Evolutionary conservation across 164 flowering plant species (phyloP), one percentile per base, ranked within the genome.

Genomic region (Kingdonia uniflora): DNA sequence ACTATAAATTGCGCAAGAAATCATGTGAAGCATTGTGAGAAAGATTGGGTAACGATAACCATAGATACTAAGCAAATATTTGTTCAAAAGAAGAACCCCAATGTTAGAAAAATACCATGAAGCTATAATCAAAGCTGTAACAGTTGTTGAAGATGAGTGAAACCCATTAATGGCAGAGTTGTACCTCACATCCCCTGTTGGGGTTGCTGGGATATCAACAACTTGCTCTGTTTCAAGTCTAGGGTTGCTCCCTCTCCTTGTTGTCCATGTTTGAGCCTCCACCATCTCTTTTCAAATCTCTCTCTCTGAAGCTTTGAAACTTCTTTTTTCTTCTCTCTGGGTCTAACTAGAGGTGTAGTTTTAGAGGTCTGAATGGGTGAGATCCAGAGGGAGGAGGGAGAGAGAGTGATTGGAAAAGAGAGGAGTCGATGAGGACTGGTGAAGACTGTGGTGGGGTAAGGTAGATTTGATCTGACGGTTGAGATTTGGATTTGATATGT

Each of bases 31-130:
- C 84, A 85, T 78, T 16, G 97, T 90, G 16, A 90, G 74, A 72
- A 90, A 87, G 69, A 90, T 90, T 0, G 97, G 95, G 78, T 80
- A 90, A 1, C 84, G 77, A 65, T 45, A 87, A 51, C 95, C 95
- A 35, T 85, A 87, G 78, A 71, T 59, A 70, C 84, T 78, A 58
- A 90, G 78, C 14, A 90, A 74, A 67, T 90, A 90, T 68, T 90
- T 90, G 79, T 90, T 90, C 26, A 90, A 84, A 8, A 90, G 71
- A 11, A 87, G 83, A 11, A 90, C 95, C 0, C 95, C 97, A 44
- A 90, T 85, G 77, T 90, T 90, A 53, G 97, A 90, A 12, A 78
- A 33, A 63, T 87, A 90, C 97, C 97, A 90, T 1, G 94, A 72
- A 0, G 72, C 79, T 21, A 90, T 79, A 14, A 77, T 73, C 42